These are phyloP conservation scores for Pilasporangium apinafurcum DNA, from an alignment of 352 stramenopile genomes.

Conservation along the genomic window DNA sequence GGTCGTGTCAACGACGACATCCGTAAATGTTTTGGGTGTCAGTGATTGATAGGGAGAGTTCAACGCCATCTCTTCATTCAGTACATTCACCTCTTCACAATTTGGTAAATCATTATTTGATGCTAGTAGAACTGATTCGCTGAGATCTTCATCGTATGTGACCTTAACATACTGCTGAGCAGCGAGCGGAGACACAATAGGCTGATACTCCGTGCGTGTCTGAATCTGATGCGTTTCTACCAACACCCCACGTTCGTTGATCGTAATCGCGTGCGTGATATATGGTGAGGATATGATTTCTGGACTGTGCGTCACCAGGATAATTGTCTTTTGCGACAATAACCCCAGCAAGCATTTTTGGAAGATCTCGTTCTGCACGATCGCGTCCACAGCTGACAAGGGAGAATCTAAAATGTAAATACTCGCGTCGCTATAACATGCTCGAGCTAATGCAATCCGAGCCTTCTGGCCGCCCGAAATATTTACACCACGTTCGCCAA, in stretches of 20 bases:
- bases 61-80: conserved; percentile 1
- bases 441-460: conserved; percentile 28
- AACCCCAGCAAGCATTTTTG: no score
- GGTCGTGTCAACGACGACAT: no score
- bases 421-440: conserved; percentile 24
- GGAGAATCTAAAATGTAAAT: no score
- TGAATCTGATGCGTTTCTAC: conserved; percentile 1
- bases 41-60: not conserved
- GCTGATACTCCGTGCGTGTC: not conserved
- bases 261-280: conserved; percentile 10
- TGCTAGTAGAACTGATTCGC: not conserved
- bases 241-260: conserved; percentile 13
- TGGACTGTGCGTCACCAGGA: conserved; percentile 21
- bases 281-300: conserved; percentile 8
- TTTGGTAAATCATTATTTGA: conserved; percentile 4
- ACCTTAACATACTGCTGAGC: not conserved
- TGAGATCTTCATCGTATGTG: not conserved
- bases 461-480: conserved; percentile 33
- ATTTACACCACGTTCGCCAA: no score
- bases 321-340: conserved; percentile 13
- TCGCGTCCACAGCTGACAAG: conserved; percentile 12
- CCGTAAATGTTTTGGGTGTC: not conserved
- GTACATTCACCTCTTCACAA: not conserved
- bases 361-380: no score
- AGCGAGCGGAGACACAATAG: conserved; percentile 1